These are phyloP conservation scores for Cairneyella variabilis DNA, from an alignment of 495 filamentous ascomycete species.

Conservation along the genomic window DNA sequence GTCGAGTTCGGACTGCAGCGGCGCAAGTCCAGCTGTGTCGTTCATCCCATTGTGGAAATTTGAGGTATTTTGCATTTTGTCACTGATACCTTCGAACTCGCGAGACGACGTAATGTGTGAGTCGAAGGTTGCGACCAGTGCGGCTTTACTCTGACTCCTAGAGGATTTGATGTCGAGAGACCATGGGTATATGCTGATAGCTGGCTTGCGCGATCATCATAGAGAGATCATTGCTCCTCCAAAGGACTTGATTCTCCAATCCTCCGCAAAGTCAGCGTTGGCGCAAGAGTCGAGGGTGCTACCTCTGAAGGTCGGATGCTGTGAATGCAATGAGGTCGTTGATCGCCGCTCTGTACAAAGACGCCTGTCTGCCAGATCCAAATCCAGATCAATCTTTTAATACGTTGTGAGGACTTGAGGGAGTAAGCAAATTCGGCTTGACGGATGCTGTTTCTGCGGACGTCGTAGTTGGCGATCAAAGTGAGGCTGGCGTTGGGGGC, in stretches of 20 bases:
- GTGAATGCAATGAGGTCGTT: too few species aligned
- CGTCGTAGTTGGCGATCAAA: too few species aligned
- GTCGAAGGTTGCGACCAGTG: not conserved
- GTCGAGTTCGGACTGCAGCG: constrained; percentile 18
- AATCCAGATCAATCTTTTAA: too few species aligned
- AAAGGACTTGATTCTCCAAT: not conserved
- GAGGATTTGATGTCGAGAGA: constrained; percentile 3
- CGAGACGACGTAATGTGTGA: constrained; percentile 16
- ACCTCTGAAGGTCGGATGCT: too few species aligned
- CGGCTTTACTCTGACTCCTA: not conserved
- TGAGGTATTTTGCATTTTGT: constrained; percentile 14
- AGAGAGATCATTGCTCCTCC: constrained; percentile 1
- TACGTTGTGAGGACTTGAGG: too few species aligned
- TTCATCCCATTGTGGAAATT: constrained; percentile 8
- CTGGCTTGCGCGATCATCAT: constrained; percentile 2
- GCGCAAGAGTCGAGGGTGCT: too few species aligned
- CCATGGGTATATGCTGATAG: constrained; percentile 3
- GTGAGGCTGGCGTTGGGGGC: too few species aligned
- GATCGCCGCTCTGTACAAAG: too few species aligned
- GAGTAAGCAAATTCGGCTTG: too few species aligned
- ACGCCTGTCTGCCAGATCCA: too few species aligned
- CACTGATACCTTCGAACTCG: constrained; percentile 8
- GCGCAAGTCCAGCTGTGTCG: constrained; percentile 4
- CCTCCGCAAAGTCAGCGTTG: too few species aligned
- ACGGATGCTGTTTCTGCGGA: too few species aligned